Evolutionary conservation across 176 grass and related monocot genomes (phyloP), one percentile per base, ranked within the genome.

Genomic region (Aechmea fasciata): DNA sequence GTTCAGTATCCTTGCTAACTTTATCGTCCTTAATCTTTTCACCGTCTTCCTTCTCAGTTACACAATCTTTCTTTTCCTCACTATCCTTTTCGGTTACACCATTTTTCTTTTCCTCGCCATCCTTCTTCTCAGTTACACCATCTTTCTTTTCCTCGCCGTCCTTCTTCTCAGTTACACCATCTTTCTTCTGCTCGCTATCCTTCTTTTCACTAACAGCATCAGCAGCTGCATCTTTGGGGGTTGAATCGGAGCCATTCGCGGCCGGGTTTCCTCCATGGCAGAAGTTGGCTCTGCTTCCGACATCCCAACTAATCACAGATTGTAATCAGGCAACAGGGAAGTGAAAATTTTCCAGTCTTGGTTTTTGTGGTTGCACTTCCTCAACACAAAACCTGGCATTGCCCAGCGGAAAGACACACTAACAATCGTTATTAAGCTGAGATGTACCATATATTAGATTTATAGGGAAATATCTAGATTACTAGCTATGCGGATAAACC

Each of bases 1-100:
- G 66, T 72, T 66, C 66, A 14, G 17, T 57, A 51, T 74, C 24
- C 18, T 69, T 76, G 53, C 53, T 72, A 19, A 1, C 72, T 55
- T 64, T 75, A 61, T 61, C 10, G 17, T 22, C 55, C 55, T 61
- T 61, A 61, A 10, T 22, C 55, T 18, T 19, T n/a, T 18, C 14
- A 22, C 55, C 55, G 11, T 61, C 55, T 61, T 61, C 20, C 20
- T 15, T 61, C 20, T 61, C 55, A 41, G 33, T 41, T 22, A 18
- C 17, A 22, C 20, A 19, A 22, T 22, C 20, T 19, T 61, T 61
- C 55, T 61, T 19, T 61, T 19, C 55, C 33, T 41, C 33, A 41
- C 33, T 3, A 7, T 41, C 33, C 33, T 7, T 7, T 41, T 41
- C 33, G 33, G 33, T 41, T 41, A 41, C 33, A 41, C 33, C 4